Evolutionary conservation across 1,284 basidiomycete species (phyloP), one percentile per base, ranked within the genome.

Genomic region (Neotropicomus parvogracilis): DNA sequence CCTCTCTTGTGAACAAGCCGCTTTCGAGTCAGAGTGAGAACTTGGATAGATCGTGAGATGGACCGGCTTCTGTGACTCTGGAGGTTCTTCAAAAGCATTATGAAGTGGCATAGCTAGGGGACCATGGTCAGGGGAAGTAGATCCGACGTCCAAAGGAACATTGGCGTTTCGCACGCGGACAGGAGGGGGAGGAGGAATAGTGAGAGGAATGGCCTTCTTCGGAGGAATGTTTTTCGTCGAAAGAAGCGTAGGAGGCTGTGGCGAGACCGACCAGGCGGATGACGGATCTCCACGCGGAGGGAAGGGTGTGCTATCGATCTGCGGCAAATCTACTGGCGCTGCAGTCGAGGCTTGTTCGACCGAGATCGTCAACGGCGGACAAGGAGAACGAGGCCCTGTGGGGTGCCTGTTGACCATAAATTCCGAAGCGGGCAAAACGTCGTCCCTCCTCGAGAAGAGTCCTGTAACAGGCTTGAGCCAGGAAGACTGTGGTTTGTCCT

Each of bases 61-160:
- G 49, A 52, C 54, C 40, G 46, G 54, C 24, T 52, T 62, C 59
- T 48, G 58, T 40, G 65, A 45, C 2, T 27, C 34, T 20, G 49
- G 52, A 26, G 27, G 54, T 24, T 55, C 49, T 44, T 72, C 68
- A 56, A 77, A 78, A n/a, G 76, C 76, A 27, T 73, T 71, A 53
- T 84, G 75, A 17, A 84, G 67, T 3, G 82, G 83, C 48, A 81
- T 64, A 16, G 78, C 73, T 29, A 78, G 34, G 8, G 55, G 54
- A 12, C 57, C 58, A 6, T 51, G 26, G 26, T 64, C 50, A 11
- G 54, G 63, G 44, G 61, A 60, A 16, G 59, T 62, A 27, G 52
- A 54, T 35, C 50, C 48, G 14, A 58, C 57, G 34, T 66, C 62
- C 17, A 50, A 54, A 27, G 64, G 59, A 39, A 69, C 59, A 33